Evolutionary conservation across 768 basidiomycete genomes (phyloP).

Genomic region (Russula ochroleuca): DNA sequence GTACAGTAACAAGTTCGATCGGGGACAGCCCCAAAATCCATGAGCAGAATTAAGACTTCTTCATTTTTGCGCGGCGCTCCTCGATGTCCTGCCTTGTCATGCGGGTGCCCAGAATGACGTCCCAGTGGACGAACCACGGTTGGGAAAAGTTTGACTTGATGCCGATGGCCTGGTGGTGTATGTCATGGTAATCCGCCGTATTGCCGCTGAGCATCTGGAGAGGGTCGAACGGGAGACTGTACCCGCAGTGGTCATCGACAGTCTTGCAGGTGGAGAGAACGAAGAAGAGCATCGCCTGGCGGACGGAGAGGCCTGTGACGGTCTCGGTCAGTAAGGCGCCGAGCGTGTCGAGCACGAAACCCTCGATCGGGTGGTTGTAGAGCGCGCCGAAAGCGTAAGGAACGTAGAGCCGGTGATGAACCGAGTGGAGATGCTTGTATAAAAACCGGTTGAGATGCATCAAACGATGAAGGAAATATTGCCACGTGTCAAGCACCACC

Average conservation of each 20-base stretch:
- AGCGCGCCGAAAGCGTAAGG: conserved; percentile 96
- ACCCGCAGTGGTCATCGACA: conserved; percentile 94
- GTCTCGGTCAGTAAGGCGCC: conserved; percentile 77
- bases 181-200: conserved; percentile 96
- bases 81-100: conserved; percentile 71
- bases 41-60: conserved; percentile 1
- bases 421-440: conserved; percentile 87
- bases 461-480: conserved; percentile 90
- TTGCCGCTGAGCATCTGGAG: conserved; percentile 80
- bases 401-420: conserved; percentile 94
- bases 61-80: conserved; percentile 34
- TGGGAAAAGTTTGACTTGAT: conserved; percentile 96
- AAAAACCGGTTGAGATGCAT: conserved; percentile 91
- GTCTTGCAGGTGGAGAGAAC: conserved; percentile 83
- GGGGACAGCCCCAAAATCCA: background rate
- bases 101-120: conserved; percentile 75
- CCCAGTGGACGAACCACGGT: conserved; percentile 97
- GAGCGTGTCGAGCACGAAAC: conserved; percentile 80
- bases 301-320: conserved; percentile 60
- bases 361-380: conserved; percentile 97
- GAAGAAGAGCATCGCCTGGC: conserved; percentile 85
- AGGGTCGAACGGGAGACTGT: conserved; percentile 86
- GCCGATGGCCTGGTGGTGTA: conserved; percentile 89
- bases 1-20: background rate
- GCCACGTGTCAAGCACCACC: conserved; percentile 95